Percentiles rank a stretch among this genome's conserved stretches.
phyloP scores from a whole-genome alignment of 1,284 basidiomycete species.

The Ganoderma multipileum region DNA sequence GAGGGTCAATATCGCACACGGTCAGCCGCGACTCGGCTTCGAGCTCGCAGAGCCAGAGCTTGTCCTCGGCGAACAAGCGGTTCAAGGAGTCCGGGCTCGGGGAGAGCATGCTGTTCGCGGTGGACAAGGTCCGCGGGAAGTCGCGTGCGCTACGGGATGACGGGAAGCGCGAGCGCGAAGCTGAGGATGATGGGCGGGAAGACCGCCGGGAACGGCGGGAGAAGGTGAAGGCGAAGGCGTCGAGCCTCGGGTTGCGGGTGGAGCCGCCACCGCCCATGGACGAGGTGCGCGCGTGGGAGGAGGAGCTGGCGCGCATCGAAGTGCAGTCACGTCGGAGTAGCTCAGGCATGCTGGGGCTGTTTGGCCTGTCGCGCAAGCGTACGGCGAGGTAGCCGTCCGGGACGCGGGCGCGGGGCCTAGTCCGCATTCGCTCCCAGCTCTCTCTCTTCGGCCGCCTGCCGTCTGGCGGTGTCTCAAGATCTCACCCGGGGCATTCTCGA shows the following conservation, averaged over 20 bases:
- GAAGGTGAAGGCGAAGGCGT: conserved; percentile 23
- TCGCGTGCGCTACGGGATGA: conserved; percentile 25
- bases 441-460: conserved; percentile 5
- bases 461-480: neutral
- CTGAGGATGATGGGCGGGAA: conserved; percentile 22
- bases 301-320: conserved; percentile 77
- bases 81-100: conserved; percentile 29
- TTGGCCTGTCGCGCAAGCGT: conserved; percentile 48
- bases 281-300: conserved; percentile 75
- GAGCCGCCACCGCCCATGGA: conserved; percentile 30
- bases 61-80: conserved; percentile 14
- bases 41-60: conserved; percentile 22
- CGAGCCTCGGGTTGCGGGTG: conserved; percentile 25
- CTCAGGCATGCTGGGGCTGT: conserved; percentile 61
- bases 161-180: conserved; percentile 27
- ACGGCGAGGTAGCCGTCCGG: conserved; percentile 24
- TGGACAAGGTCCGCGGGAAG: conserved; percentile 29
- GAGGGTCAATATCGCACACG: conserved; percentile 11
- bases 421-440: neutral
- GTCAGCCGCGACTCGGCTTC: conserved; percentile 37
- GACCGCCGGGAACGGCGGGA: conserved; percentile 29
- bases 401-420: neutral
- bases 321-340: conserved; percentile 65
- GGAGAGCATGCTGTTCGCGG: conserved; percentile 28
- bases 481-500: neutral